phyloP scores from a whole-genome alignment of 208 protist species.

The Trypanosoma vivax region DNA sequence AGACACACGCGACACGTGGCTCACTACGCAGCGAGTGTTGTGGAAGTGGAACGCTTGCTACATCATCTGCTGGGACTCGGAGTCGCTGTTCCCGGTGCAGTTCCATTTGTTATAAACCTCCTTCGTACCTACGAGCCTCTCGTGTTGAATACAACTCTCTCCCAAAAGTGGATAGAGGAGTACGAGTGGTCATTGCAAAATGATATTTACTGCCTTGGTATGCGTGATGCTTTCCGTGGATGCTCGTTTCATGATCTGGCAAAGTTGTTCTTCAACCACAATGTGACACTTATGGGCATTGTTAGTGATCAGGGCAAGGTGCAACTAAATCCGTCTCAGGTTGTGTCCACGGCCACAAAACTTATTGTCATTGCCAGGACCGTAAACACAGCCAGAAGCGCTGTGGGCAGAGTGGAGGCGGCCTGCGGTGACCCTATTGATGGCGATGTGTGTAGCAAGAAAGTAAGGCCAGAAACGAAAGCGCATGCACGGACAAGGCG shows the following conservation, averaged over 20 bases:
- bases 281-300: slow-evolving; percentile 69
- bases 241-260: slow-evolving; percentile 49
- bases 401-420: slow-evolving; percentile 32
- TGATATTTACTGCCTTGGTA: slow-evolving; percentile 56
- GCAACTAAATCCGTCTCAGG: slow-evolving; percentile 54
- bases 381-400: slow-evolving; percentile 35
- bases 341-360: slow-evolving; percentile 48
- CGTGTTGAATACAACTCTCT: slow-evolving; percentile 36
- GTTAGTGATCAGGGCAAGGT: slow-evolving; percentile 43
- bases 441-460: too few relatives aligned
- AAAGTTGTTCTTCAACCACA: slow-evolving; percentile 41
- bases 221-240: slow-evolving; percentile 50
- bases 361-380: slow-evolving; percentile 63
- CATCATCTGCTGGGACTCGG: slow-evolving; percentile 69
- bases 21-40: slow-evolving; percentile 52
- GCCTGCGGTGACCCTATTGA: slow-evolving; percentile 39
- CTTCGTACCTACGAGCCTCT: slow-evolving; percentile 74
- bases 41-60: slow-evolving; percentile 65
- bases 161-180: slow-evolving; percentile 63
- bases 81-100: slow-evolving; percentile 58
- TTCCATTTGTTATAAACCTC: slow-evolving; percentile 75
- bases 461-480: too few relatives aligned
- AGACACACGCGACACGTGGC: slow-evolving; percentile 49
- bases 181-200: slow-evolving; percentile 81
- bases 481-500: too few relatives aligned